Evolutionary conservation across 192 early-diverging fungal species (phyloP).

Genomic region (Glomus cerebriforme): DNA sequence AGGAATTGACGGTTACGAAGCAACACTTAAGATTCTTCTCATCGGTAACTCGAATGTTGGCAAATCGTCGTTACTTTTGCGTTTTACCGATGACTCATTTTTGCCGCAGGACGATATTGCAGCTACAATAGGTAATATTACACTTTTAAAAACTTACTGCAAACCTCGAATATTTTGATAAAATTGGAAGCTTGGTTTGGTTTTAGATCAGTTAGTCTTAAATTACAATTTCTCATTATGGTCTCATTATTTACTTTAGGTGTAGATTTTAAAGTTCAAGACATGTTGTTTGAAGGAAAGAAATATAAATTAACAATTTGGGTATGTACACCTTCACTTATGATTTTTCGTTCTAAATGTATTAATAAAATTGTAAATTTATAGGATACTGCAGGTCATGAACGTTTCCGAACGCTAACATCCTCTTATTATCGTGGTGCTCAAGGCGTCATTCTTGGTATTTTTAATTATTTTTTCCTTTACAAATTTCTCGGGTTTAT

Average conservation of each 20-base stretch:
- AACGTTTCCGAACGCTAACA: constrained; percentile 96
- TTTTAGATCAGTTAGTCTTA: not conserved
- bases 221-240: not conserved
- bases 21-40: constrained; percentile 92
- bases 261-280: constrained; percentile 98
- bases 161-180: not conserved
- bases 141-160: not conserved
- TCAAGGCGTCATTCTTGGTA: constrained; percentile 95
- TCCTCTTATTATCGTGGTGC: constrained; percentile 98
- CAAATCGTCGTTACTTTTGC: constrained; percentile 89
- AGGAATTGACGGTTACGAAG: constrained; percentile 27
- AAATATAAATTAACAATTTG: constrained; percentile 97
- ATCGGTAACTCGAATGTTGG: constrained; percentile 96
- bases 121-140: constrained; percentile 74
- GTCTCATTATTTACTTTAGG: constrained; percentile 47
- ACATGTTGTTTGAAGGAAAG: constrained; percentile 78
- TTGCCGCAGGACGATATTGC: constrained; percentile 88
- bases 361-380: not conserved
- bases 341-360: not conserved
- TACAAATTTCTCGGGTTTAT: not conserved
- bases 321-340: constrained; percentile 49
- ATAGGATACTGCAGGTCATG: constrained; percentile 99
- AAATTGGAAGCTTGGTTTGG: not conserved
- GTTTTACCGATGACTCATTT: constrained; percentile 95
- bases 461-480: not conserved